Evolutionary conservation across 257 asterid species (phyloP).

Genomic region (Ilex asprella): DNA sequence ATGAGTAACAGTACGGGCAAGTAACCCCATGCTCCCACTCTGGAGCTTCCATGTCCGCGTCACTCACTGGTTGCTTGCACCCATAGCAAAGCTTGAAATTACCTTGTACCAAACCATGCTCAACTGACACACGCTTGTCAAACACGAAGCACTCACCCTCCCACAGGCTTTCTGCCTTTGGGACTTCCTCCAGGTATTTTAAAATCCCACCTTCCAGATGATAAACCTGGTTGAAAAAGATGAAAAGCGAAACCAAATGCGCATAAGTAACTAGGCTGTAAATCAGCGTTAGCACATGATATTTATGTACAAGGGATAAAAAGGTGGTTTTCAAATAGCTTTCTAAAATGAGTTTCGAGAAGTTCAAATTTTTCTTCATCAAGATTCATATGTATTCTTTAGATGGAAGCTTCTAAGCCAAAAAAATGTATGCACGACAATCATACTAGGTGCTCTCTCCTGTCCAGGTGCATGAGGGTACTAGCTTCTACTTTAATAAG

Average conservation of each 20-base stretch:
- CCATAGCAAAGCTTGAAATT: slow-evolving; percentile 88
- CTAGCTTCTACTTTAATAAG: no score
- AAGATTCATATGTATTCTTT: no score
- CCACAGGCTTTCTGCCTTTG: slow-evolving; percentile 76
- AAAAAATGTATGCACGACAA: not conserved
- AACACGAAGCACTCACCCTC: slow-evolving; percentile 95
- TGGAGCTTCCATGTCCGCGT: slow-evolving; percentile 83
- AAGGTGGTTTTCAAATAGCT: no score
- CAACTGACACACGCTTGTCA: slow-evolving; percentile 93
- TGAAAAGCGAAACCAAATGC: not conserved
- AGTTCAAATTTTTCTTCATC: no score
- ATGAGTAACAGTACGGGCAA: slow-evolving; percentile 77
- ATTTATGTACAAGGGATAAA: no score
- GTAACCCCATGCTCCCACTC: slow-evolving; percentile 85
- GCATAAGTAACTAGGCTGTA: not conserved
- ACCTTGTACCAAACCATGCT: slow-evolving; percentile 83
- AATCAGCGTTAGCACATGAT: no score
- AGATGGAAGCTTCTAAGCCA: not conserved
- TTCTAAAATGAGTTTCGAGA: no score
- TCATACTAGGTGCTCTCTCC: no score
- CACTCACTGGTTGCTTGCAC: slow-evolving; percentile 87
- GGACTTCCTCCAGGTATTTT: slow-evolving; percentile 93
- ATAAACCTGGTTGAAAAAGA: slow-evolving; percentile 54
- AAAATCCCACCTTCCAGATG: slow-evolving; percentile 91
- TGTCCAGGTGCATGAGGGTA: no score